Conservation (phyloP, 2,329 filamentous ascomycete genomes). For the Colletotrichum melonis region DNA sequence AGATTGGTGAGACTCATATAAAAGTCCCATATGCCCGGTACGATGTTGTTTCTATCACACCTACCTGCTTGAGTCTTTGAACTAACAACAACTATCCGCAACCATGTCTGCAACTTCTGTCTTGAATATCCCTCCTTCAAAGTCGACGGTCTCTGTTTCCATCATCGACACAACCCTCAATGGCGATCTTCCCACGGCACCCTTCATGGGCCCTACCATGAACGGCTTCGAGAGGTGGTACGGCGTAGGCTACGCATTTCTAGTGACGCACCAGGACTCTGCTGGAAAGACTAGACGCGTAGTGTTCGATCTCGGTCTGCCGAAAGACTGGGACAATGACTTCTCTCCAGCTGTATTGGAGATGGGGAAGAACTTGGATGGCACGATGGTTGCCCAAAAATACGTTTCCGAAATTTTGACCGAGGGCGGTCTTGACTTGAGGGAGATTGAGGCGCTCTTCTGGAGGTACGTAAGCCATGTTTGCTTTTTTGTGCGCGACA, state of each 20-base stretch:
- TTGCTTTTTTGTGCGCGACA: neutral
- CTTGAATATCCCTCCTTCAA: neutral
- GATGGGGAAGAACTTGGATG: neutral
- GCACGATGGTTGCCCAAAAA: neutral
- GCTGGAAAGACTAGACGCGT: neutral
- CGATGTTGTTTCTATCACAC: neutral
- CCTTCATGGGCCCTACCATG: slow-evolving; percentile 10
- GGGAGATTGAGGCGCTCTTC: slow-evolving; percentile 37
- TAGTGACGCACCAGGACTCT: neutral
- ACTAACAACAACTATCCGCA: neutral
- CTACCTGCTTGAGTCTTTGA: neutral
- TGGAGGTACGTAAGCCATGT: slow-evolving; percentile 34
- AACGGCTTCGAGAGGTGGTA: slow-evolving; percentile 7
- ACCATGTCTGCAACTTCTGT: neutral
- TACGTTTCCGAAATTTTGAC: slow-evolving; percentile 17
- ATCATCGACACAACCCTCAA: slow-evolving; percentile 9
- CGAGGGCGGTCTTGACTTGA: neutral
- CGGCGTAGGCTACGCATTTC: slow-evolving; percentile 1
- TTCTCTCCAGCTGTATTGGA: neutral
- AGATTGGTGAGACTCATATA: neutral
- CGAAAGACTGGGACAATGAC: neutral
- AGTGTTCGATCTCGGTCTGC: slow-evolving; percentile 3
- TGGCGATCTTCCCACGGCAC: neutral
- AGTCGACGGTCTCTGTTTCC: neutral
- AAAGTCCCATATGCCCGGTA: neutral